These are phyloP conservation scores for Eucalyptus tenuipes DNA, from an alignment of 345 rosid genomes.

Conservation along the genomic window DNA sequence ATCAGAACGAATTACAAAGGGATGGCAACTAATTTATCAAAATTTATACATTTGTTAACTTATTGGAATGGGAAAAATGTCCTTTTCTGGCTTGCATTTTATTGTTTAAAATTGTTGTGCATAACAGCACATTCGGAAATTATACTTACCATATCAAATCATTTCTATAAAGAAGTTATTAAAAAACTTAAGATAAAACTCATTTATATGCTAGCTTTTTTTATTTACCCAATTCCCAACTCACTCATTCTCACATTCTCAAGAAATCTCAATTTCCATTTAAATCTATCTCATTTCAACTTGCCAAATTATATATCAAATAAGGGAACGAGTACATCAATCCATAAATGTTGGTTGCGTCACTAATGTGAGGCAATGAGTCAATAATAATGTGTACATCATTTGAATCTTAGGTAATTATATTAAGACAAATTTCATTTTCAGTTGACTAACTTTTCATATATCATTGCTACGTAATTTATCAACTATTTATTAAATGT, in stretches of 20 bases:
- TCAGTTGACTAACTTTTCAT: too few relatives aligned
- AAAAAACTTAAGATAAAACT: neutral
- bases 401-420: too few relatives aligned
- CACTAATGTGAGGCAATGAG: fast-evolving
- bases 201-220: neutral
- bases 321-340: too few relatives aligned
- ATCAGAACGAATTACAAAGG: neutral
- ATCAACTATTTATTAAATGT: fast-evolving
- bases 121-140: neutral
- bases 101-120: neutral
- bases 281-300: too few relatives aligned
- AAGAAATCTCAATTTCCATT: too few relatives aligned
- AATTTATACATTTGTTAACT: neutral
- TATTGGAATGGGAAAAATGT: neutral
- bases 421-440: too few relatives aligned
- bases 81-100: neutral
- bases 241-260: too few relatives aligned
- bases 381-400: too few relatives aligned
- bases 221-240: too few relatives aligned
- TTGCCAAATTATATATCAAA: too few relatives aligned
- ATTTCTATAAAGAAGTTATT: neutral
- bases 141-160: neutral
- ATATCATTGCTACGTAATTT: fast-evolving
- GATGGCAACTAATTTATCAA: neutral
- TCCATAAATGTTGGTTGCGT: fast-evolving